These are phyloP conservation scores for Larix kaempferi DNA, from an alignment of 75 land plant species.

Conservation along the genomic window DNA sequence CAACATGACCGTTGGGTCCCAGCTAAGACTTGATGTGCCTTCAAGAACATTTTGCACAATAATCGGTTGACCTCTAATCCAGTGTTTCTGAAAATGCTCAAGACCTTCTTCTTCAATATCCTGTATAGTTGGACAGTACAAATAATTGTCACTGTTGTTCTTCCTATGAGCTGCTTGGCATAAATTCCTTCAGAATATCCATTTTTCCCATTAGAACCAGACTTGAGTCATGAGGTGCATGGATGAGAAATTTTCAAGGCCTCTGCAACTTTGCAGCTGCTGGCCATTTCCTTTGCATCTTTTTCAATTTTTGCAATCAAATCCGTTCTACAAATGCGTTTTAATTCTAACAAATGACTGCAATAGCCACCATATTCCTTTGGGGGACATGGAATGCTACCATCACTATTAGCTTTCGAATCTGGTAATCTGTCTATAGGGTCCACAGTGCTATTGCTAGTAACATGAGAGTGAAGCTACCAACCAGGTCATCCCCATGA, in stretches of 20 bases:
- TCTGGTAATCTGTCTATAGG: conserved; percentile 26
- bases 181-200: conserved; percentile 15
- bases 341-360: conserved; percentile 25
- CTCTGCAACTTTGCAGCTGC: conserved; percentile 40
- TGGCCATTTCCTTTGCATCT: conserved; percentile 67
- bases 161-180: conserved; percentile 45
- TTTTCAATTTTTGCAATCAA: conserved; percentile 74
- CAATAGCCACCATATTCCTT: conserved; percentile 68
- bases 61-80: conserved; percentile 83
- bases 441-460: background rate
- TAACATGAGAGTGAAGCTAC: conserved; percentile 2
- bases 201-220: background rate
- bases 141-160: conserved; percentile 51
- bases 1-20: conserved; percentile 90
- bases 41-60: conserved; percentile 70
- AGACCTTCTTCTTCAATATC: conserved; percentile 54
- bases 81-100: conserved; percentile 71
- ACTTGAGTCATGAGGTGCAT: conserved; percentile 19
- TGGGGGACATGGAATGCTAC: conserved; percentile 83
- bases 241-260: conserved; percentile 1
- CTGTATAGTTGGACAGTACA: conserved; percentile 63
- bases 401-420: conserved; percentile 67
- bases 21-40: conserved; percentile 49
- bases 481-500: background rate
- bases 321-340: conserved; percentile 61